Base-by-base conservation (phyloP, 2,329 filamentous ascomycete genomes). In the Cytospora piceae region DNA sequence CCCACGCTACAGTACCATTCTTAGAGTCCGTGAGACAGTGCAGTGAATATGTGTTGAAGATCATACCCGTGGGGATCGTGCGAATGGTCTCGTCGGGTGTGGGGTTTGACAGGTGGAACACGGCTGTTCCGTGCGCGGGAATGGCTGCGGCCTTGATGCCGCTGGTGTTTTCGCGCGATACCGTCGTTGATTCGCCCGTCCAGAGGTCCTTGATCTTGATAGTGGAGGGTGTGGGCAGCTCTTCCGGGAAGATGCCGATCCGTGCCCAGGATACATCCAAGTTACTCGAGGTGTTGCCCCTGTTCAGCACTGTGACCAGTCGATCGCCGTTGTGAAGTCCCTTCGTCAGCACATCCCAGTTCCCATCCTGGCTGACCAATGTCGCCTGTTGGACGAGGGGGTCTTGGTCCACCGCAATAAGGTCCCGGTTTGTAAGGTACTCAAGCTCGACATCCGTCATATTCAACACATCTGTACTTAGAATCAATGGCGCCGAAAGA, bases 11-110 rank as follows among this genome's bases (percentile, higher is more conserved):
- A 8, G 63, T 69, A 9, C 71, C 70, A 2, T 70, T 66, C 42
- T 46, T 58, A 61, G 67, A 51, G 6, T 75, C 77, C 5, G 79
- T 79, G 39, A 84, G 72, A 66, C 80, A 82, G 34, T 77, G 75
- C 12, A 78, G 72, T 2, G 79, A 81, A 27, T 75, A 78, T 0
- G 81, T 82, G 69, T 83, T 83, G 72, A 84, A 82, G 58, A 84
- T 78, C 70, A 81, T 77, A 5, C 82, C 82, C 0, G 81, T 84
- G 0, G 81, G 80, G 11, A 74, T 75, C 12, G 75, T 70, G 24
- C 69, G 68, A 22, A 69, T 68, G 42, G 64, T 61, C 22, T 57
- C 73, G 22, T 71, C 69, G 6, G 64, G 52, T 3, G 73, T 71
- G n/a, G 65, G 61, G 24, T 73, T 68, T 7, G 77, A 75, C 39